Conservation (phyloP, 2,329 filamentous ascomycete genomes). For the Bretziella fagacearum region DNA sequence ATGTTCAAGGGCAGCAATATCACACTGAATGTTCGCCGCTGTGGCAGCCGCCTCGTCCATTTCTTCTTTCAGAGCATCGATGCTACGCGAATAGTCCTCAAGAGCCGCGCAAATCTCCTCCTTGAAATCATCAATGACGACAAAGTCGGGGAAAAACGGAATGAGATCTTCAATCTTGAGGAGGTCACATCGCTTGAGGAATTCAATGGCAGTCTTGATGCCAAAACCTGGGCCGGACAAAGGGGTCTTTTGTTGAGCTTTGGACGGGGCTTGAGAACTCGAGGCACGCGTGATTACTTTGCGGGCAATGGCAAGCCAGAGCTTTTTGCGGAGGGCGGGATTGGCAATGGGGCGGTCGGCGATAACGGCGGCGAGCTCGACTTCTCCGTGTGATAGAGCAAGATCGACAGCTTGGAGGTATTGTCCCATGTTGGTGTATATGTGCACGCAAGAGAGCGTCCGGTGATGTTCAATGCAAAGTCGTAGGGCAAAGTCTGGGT, state of each 20-base stretch:
- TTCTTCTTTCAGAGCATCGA: conserved; percentile 72
- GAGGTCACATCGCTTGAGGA: conserved; percentile 78
- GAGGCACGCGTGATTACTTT: conserved; percentile 70
- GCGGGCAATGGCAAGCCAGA: conserved; percentile 89
- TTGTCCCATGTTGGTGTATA: conserved; percentile 92
- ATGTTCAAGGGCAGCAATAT: conserved; percentile 71
- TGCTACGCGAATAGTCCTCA: conserved; percentile 83
- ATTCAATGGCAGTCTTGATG: conserved; percentile 87
- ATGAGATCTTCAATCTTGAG: conserved; percentile 93
- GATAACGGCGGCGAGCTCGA: conserved; percentile 77
- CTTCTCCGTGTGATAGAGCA: conserved; percentile 72
- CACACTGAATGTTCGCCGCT: conserved; percentile 74
- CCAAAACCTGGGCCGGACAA: conserved; percentile 31
- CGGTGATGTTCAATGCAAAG: conserved; percentile 89
- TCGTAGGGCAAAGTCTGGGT: conserved; percentile 88
- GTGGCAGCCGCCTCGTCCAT: conserved; percentile 92
- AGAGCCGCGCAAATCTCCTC: conserved; percentile 90
- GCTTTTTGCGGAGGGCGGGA: conserved; percentile 67
- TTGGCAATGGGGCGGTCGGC: conserved; percentile 72
- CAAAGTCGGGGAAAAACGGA: conserved; percentile 96
- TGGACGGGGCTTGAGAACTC: not conserved
- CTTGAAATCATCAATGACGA: conserved; percentile 97
- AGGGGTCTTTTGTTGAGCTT: not conserved
- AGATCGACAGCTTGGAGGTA: conserved; percentile 87
- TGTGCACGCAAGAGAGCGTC: conserved; percentile 87